Base-by-base conservation (phyloP, 106 monocot genomes). In the Ottelia alismoides region DNA sequence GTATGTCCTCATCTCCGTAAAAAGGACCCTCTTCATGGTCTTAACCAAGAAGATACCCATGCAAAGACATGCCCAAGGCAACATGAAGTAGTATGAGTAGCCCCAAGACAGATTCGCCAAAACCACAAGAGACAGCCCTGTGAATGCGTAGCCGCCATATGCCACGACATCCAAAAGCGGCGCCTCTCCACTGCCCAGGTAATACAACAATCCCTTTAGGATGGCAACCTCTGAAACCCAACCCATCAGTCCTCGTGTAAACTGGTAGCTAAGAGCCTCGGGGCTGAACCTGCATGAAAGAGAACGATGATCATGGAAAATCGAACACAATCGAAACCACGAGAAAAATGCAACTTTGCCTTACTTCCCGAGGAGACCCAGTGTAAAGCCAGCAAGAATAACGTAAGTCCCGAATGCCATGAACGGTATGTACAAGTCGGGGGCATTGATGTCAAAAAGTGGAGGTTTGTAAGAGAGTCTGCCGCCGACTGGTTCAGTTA, bases 371-470 rank as follows among this genome's bases (percentile, higher is more conserved):
- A 35, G 51, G 20, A 73, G 73, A 51, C 73, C 73, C 28, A 67
- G 67, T 17, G 61, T 55, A 43, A 73, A 61, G 18, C 73, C 73
- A 21, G 67, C 54, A 17, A 73, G 61, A 51, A 73, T 56, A 14
- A 73, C 22, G 17, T 73, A 73, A 17, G 73, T 73, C 10, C 67
- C 73, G 47, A 73, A 73, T 23, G 73, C 73, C 73, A 73, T 73
- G 1, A 73, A 9, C 51, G 16, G 9, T 7, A 51, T 27, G n/a
- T n/a, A n/a, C n/a, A n/a, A n/a, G n/a, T n/a, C n/a, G n/a, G n/a
- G n/a, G n/a, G n/a, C n/a, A n/a, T n/a, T n/a, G n/a, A n/a, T n/a
- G n/a, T n/a, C n/a, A n/a, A n/a, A n/a, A n/a, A n/a, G n/a, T n/a
- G n/a, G n/a, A n/a, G n/a, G n/a, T n/a, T n/a, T n/a, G n/a, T n/a